These are phyloP conservation scores for Parietaria judaica DNA, from an alignment of 306 rosid genomes.

Conservation along the genomic window DNA sequence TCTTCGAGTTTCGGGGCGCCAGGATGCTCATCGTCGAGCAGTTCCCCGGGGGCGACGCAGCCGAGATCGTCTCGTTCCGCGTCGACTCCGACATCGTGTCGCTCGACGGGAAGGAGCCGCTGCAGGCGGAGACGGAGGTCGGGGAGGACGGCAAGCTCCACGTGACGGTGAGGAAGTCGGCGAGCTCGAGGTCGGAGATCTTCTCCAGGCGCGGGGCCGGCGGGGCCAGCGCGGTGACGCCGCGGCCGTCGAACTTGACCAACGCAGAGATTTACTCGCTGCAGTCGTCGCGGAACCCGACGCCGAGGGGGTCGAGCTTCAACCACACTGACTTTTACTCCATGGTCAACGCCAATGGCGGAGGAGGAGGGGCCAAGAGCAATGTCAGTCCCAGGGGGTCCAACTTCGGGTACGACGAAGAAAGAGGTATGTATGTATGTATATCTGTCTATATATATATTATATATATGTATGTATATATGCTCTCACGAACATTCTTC, in stretches of 20 bases:
- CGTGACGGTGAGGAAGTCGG: conserved; percentile 55
- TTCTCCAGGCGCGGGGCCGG: conserved; percentile 29
- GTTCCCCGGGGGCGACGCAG: conserved; percentile 79
- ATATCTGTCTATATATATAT: too few species aligned
- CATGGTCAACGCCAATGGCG: conserved; percentile 35
- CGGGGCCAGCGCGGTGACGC: conserved; percentile 33
- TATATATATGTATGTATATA: too few species aligned
- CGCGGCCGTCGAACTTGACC: conserved; percentile 65
- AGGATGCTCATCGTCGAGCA: conserved; percentile 60
- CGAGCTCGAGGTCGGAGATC: conserved; percentile 61
- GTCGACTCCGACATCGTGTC: conserved; percentile 77
- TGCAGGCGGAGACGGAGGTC: conserved; percentile 70
- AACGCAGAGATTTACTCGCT: conserved; percentile 81
- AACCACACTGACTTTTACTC: conserved; percentile 68
- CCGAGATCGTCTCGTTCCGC: conserved; percentile 57
- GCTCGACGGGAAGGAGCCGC: conserved; percentile 67
- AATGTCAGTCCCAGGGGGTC: conserved; percentile 61
- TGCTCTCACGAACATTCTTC: too few species aligned
- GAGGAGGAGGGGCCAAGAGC: conserved; percentile 18
- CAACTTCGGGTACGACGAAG: conserved; percentile 64
- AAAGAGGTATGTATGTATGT: conserved; percentile 17
- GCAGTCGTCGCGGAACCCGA: conserved; percentile 69
- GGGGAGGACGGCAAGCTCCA: conserved; percentile 80
- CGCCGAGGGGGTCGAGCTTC: conserved; percentile 79
- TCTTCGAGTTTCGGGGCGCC: conserved; percentile 82